These are phyloP conservation scores for Irpex sp. DNA, from an alignment of 1,284 basidiomycete genomes.

Conservation along the genomic window DNA sequence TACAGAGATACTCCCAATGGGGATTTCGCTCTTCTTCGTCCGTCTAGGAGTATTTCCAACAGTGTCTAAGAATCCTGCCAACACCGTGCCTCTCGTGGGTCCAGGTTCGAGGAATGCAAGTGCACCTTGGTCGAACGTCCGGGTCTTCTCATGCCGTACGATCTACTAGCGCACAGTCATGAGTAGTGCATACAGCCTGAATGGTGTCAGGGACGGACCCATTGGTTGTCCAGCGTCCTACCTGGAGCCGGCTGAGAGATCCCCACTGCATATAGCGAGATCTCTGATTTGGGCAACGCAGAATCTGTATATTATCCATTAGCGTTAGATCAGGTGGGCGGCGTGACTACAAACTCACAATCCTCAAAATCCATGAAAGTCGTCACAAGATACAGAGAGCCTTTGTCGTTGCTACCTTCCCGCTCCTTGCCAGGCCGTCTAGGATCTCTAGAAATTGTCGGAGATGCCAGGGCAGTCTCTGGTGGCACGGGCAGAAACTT, in stretches of 20 bases:
- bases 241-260: constrained; percentile 6
- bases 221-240: constrained; percentile 11
- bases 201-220: constrained; percentile 22
- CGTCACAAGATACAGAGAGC: constrained; percentile 42
- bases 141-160: constrained; percentile 32
- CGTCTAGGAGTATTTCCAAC: constrained; percentile 35
- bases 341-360: constrained; percentile 38
- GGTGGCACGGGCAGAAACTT: constrained; percentile 43
- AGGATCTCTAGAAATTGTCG: constrained; percentile 16
- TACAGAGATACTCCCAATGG: constrained; percentile 47
- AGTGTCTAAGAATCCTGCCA: constrained; percentile 42
- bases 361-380: constrained; percentile 57
- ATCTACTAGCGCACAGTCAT: constrained; percentile 8
- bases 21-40: constrained; percentile 35
- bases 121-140: constrained; percentile 37
- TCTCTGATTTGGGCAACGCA: constrained; percentile 24
- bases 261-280: constrained; percentile 21
- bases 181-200: constrained; percentile 20
- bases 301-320: constrained; percentile 17
- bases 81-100: constrained; percentile 26
- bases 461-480: constrained; percentile 15
- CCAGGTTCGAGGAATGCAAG: constrained; percentile 38
- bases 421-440: constrained; percentile 14
- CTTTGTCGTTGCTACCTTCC: constrained; percentile 14
- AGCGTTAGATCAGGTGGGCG: not conserved